Evolutionary conservation across 768 basidiomycete genomes (phyloP), one percentile per base, ranked within the genome.

Genomic region (Lyophyllum decastes): DNA sequence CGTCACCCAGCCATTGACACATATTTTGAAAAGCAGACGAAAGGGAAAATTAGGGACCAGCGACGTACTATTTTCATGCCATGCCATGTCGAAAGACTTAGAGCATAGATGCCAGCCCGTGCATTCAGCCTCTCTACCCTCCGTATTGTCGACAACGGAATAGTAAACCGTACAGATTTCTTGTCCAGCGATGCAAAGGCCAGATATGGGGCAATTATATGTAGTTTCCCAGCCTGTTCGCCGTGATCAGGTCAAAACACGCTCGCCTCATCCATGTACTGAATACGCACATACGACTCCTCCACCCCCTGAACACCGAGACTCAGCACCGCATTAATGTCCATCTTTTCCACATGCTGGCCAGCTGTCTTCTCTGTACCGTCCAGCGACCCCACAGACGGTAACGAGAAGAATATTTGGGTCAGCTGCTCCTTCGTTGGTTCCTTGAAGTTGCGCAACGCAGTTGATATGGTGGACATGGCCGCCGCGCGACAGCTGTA

Each of bases 61-160:
- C 11, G 17, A 78, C 87, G 63, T 65, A 96, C 95, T 64, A 98
- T 90, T 77, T 96, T 90, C 78, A 92, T 84, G 34, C 92, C 89
- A 70, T 98, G 94, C 92, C 95, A 98, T 51, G 92, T 85, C n/a
- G 87, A 83, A 19, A 98, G 76, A 65, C 94, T 95, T 27, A 99
- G 82, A n/a, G 96, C 95, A 70, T 98, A 98, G 35, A 97, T 89
- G 5, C 97, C 97, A 26, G 94, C 91, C 14, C 94, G 85, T 11
- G 94, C 90, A 70, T 96, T 97, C 52, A 98, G 81, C 48, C 94
- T 79, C 74, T 99, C 97, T 21, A 99, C 97, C 54, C 97, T 80
- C 51, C 97, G 85, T 64, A 99, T 86, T 5, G 94, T 94, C 52
- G 89, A 94, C 43, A 99, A 81, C 27, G 97, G 96, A 9, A 98